Base-by-base conservation (phyloP, 768 basidiomycete species). In the Lentinula boryana region DNA sequence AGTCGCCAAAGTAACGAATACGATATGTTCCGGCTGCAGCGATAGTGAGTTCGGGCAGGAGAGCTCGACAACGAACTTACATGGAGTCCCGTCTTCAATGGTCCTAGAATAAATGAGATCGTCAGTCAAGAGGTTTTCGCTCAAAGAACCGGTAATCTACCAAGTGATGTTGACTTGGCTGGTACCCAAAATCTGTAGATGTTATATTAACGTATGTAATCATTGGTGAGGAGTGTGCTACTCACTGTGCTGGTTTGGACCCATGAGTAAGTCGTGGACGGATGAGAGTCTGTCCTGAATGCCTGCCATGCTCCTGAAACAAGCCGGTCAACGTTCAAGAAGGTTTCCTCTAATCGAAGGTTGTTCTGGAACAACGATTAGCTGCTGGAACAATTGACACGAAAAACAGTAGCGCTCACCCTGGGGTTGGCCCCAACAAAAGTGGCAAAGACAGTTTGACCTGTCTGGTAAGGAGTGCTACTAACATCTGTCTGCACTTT, bases 371-470 rank as follows among this genome's bases (percentile, higher is more conserved):
- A 27, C 12, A 8, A 48, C 8, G 3, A 18, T 43, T 6, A 43
- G 5, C 21, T 21, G 21, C 46, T 43, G 21, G 8, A 10, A 23
- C 21, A 10, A 12, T 12, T 9, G 21, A 48, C 18, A 23, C 16
- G 59, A 62, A 12, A 63, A 55, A 60, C 35, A 44, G 49, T 43
- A 32, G 9, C 35, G 70, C 83, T 63, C 64, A 89, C 88, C 72
- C 90, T 78, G 0, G 89, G 91, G 68, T 90, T 89, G 44, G 89
- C 90, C 49, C 88, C 89, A 52, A 88, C 84, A 63, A 92, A 92
- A 55, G 77, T 75, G 13, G 80, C 86, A 9, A 69, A 68, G 59
- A 89, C 89, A 4, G 76, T 85, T 36, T 85, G 77, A 13, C 87
- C 86, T 7, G 74, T 78, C 41, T 66, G 68, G 70, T 89, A 92